These are phyloP conservation scores for Halteria grandinella DNA, from an alignment of 73 alveolate species.

Conservation along the genomic window DNA sequence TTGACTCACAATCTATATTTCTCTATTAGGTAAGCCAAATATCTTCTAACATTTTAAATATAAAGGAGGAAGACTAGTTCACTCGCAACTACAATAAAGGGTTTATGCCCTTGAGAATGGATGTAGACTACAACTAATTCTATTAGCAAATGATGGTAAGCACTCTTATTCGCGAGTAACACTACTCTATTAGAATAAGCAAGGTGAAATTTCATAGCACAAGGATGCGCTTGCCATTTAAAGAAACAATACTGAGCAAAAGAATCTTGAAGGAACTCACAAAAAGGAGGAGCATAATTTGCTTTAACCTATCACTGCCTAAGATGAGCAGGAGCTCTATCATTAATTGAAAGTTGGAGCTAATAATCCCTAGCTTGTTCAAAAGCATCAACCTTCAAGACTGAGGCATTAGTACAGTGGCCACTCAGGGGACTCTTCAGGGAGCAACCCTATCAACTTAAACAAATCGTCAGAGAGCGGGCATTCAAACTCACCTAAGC, in stretches of 20 bases:
- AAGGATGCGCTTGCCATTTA: neutral
- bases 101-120: slow-evolving; percentile 44
- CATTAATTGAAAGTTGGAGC: neutral
- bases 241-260: neutral
- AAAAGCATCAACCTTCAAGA: neutral
- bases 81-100: slow-evolving; percentile 49
- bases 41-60: neutral
- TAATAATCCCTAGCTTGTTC: neutral
- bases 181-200: neutral
- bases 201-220: neutral
- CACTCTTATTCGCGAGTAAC: too few relatives aligned
- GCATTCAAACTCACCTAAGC: slow-evolving; percentile 43
- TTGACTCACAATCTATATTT: slow-evolving; percentile 42
- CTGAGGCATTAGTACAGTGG: neutral
- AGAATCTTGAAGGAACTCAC: too few relatives aligned
- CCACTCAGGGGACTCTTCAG: neutral
- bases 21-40: slow-evolving; percentile 54
- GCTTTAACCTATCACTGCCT: slow-evolving; percentile 48
- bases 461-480: slow-evolving; percentile 7
- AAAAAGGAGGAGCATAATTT: neutral
- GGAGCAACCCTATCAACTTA: neutral
- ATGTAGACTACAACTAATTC: slow-evolving; percentile 21
- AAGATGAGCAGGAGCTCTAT: slow-evolving; percentile 32
- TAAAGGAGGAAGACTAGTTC: slow-evolving; percentile 51
- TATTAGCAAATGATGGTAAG: neutral